phyloP scores from a whole-genome alignment of 2,329 filamentous ascomycete genomes.

The Calonectria pauciramosa region DNA sequence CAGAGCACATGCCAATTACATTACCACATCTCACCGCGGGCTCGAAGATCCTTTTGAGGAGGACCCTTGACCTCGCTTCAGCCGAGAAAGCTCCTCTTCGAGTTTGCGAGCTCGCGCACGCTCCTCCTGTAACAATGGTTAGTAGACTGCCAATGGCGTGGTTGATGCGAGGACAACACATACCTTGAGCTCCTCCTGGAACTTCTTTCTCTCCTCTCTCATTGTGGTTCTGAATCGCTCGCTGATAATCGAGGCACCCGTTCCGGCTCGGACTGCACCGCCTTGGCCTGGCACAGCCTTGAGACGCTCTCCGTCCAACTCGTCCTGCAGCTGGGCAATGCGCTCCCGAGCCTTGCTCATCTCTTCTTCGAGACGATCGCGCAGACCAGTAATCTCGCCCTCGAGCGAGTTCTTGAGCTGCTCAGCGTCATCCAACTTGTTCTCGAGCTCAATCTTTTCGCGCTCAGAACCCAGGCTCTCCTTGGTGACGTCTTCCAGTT shows the following conservation, averaged over 20 bases:
- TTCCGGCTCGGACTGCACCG: slow-evolving; percentile 52
- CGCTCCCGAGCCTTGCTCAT: slow-evolving; percentile 53
- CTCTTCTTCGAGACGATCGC: slow-evolving; percentile 57
- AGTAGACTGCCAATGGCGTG: slow-evolving; percentile 35
- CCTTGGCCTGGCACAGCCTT: slow-evolving; percentile 55
- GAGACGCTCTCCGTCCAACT: slow-evolving; percentile 65
- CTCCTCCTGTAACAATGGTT: slow-evolving; percentile 60
- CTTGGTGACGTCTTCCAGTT: slow-evolving; percentile 67
- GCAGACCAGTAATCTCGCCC: slow-evolving; percentile 41
- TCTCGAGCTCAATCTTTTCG: slow-evolving; percentile 61
- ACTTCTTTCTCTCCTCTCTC: slow-evolving; percentile 70
- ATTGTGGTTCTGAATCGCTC: slow-evolving; percentile 70
- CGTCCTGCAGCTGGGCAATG: slow-evolving; percentile 61
- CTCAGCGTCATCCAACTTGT: slow-evolving; percentile 50
- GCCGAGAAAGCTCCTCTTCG: slow-evolving; percentile 63
- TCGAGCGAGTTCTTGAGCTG: slow-evolving; percentile 37
- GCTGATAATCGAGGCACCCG: slow-evolving; percentile 66
- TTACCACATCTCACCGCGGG: slow-evolving; percentile 47
- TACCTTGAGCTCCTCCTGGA: slow-evolving; percentile 68
- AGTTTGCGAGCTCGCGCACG: slow-evolving; percentile 61
- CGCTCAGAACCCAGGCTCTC: slow-evolving; percentile 65
- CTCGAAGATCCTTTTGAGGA: slow-evolving; percentile 57
- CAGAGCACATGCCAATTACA: neutral
- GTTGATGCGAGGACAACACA: slow-evolving; percentile 37
- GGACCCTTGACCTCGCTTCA: slow-evolving; percentile 59